Base-by-base conservation (phyloP, 1,284 basidiomycete species). In the Microbotryum lychnidis-dioicae region DNA sequence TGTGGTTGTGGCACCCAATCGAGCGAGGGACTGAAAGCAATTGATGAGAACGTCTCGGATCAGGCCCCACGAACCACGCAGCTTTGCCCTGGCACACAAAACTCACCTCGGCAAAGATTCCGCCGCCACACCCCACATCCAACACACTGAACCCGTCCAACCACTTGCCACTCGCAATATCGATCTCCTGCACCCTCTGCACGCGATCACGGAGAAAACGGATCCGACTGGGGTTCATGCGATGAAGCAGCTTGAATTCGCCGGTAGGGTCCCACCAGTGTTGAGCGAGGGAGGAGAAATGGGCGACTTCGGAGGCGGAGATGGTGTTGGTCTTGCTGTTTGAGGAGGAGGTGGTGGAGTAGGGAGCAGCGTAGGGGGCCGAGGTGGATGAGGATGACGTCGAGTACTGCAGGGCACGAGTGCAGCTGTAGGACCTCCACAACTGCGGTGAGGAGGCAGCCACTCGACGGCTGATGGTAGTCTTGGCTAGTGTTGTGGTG, bases 191-290 rank as follows among this genome's bases (percentile, higher is more conserved):
- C 12, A 76, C 76, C n/a, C 67, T 61, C 31, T 66, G 63, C 21
- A 73, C 70, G 46, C 73, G 58, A 21, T 68, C 63, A 14, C 61
- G 47, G 44, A 98, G 80, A 74, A 92, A 97, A 60, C 85, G 83
- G 70, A 93, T 83, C 44, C 96, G 81, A 14, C 87, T 81, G 1
- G 91, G 91, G 76, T 99, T 99, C 94, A 99, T 97, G 71, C 84
- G 84, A 75, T 98, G 96, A 42, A 99, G 78, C 46, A 94, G 79
- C 3, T 80, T 82, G 72, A 97, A 96, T 75, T 97, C 93, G 69
- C 94, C 93, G 33, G 80, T 80, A 73, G 96, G 90, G 75, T 97
- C 86, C 96, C 96, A 99, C 96, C 96, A 99, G 72, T 88, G 81
- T 27, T 88, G 85, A 0, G 91, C 91, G 1, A 98, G 83, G 44